phyloP scores from a whole-genome alignment of 176 grass and related monocot genomes.

The Leersia perrieri region DNA sequence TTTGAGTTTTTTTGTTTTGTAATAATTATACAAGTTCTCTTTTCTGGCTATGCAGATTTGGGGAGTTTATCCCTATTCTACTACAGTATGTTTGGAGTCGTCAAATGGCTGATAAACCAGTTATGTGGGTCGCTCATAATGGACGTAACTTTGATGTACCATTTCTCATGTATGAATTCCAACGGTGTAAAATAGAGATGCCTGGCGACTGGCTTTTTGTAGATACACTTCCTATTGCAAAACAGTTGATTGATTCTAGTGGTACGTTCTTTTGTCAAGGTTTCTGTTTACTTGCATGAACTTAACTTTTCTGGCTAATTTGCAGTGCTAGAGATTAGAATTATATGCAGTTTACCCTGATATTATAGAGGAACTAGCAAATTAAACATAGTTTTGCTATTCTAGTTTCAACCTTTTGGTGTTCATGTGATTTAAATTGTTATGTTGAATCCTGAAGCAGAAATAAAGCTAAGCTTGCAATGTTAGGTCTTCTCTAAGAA shows the following conservation, averaged over 20 bases:
- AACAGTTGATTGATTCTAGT: conserved; percentile 44
- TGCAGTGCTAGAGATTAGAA: conserved; percentile 14
- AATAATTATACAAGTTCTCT: conserved; percentile 11
- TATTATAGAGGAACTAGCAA: conserved; percentile 15
- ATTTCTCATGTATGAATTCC: conserved; percentile 71
- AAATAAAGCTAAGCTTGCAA: neutral
- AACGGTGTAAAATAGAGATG: conserved; percentile 52
- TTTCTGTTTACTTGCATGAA: conserved; percentile 26
- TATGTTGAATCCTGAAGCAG: neutral
- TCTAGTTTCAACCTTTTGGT: neutral
- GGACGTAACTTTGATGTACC: conserved; percentile 75
- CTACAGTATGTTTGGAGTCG: conserved; percentile 71
- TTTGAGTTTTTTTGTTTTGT: neutral
- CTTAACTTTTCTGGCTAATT: conserved; percentile 24
- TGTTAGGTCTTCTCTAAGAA: conserved; percentile 1
- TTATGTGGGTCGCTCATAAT: conserved; percentile 84
- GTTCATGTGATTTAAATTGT: neutral
- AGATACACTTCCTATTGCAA: conserved; percentile 69
- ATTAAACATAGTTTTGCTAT: conserved; percentile 19
- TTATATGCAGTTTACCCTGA: neutral
- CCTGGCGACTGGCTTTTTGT: conserved; percentile 80
- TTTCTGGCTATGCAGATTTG: conserved; percentile 58
- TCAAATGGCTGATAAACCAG: conserved; percentile 59
- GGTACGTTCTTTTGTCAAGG: conserved; percentile 42
- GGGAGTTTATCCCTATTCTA: conserved; percentile 56